These are phyloP conservation scores for Moesziomyces sp. DNA, from an alignment of 1,284 basidiomycete genomes.

Conservation along the genomic window DNA sequence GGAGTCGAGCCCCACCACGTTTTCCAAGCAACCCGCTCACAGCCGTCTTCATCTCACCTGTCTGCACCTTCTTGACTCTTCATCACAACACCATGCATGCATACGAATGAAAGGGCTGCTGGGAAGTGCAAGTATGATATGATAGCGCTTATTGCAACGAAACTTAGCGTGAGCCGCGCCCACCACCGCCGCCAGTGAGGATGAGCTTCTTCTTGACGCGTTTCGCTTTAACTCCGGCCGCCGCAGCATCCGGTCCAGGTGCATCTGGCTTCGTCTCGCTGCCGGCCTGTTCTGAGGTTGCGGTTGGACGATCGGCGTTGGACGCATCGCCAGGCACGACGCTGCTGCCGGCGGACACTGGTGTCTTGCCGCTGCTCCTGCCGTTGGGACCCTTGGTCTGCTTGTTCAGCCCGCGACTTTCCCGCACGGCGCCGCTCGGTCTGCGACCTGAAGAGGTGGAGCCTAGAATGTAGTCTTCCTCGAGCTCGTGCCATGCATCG, in stretches of 20 bases:
- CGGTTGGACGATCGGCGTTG: not conserved
- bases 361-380: slow-evolving; percentile 7
- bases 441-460: slow-evolving; percentile 30
- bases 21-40: too few species aligned
- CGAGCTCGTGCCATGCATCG: slow-evolving; percentile 65
- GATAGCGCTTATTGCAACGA: not conserved
- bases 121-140: too few species aligned
- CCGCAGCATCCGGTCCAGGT: not conserved
- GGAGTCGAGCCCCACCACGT: too few species aligned
- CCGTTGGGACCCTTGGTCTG: slow-evolving; percentile 16
- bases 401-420: slow-evolving; percentile 38
- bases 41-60: too few species aligned
- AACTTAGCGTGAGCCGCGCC: slow-evolving; percentile 31
- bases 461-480: slow-evolving; percentile 62
- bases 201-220: slow-evolving; percentile 65
- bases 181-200: slow-evolving; percentile 60
- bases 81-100: too few species aligned
- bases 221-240: slow-evolving; percentile 13
- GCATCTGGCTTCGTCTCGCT: slow-evolving; percentile 4
- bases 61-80: too few species aligned
- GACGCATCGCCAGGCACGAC: too few species aligned
- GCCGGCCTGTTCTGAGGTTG: slow-evolving; percentile 2
- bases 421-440: slow-evolving; percentile 23
- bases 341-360: not conserved
- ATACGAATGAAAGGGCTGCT: too few species aligned